Conservation (phyloP, 257 asterid genomes). For the Nemophila menziesii region DNA sequence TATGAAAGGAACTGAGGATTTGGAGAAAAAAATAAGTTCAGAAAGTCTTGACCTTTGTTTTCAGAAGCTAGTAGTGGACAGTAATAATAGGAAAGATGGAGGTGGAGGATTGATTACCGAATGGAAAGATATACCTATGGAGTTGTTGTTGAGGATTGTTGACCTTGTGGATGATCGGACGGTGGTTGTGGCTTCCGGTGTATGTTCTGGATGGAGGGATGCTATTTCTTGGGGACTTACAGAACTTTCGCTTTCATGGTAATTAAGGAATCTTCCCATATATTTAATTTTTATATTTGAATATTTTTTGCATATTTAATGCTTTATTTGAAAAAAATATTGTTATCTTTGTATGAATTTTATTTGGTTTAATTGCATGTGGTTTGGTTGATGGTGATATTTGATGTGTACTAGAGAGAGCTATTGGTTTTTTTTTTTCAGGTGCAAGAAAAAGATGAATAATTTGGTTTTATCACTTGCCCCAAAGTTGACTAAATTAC, state of each 20-base stretch:
- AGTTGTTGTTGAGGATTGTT: conserved; percentile 68
- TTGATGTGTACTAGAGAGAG: neutral
- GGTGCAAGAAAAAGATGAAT: conserved; percentile 97
- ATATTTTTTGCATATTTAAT: neutral
- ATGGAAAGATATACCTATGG: conserved; percentile 94
- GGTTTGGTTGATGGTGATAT: neutral
- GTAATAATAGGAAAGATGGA: conserved; percentile 12
- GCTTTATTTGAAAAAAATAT: neutral
- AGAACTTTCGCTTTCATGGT: conserved; percentile 82
- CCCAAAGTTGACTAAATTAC: conserved; percentile 70
- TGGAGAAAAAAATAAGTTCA: conserved; percentile 22
- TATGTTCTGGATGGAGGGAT: conserved; percentile 95
- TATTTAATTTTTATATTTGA: neutral
- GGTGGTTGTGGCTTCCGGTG: conserved; percentile 87
- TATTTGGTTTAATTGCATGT: neutral
- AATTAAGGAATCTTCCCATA: neutral
- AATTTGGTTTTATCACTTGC: conserved; percentile 53
- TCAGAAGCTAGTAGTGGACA: conserved; percentile 55
- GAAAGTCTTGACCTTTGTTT: conserved; percentile 49
- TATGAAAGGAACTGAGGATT: neutral
- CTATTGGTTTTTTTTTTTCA: conserved; percentile 8
- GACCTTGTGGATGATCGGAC: conserved; percentile 78
- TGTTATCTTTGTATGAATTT: neutral
- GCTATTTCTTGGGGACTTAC: conserved; percentile 77
- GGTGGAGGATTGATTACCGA: conserved; percentile 49